Conservation (phyloP, 768 basidiomycete species). For the Suillus subalutaceus region DNA sequence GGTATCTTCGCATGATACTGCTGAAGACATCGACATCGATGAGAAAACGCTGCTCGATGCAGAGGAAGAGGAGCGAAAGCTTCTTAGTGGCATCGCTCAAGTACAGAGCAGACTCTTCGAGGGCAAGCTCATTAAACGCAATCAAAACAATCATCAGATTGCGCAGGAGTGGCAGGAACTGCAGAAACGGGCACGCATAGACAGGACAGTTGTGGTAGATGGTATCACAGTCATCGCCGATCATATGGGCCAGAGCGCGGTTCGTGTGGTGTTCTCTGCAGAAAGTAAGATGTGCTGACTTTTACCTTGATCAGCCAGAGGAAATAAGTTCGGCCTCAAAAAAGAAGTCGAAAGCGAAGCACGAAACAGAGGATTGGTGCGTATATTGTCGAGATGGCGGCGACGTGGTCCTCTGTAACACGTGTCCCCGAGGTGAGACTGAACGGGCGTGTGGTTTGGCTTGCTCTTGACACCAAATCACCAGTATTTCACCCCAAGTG, state of each 20-base stretch:
- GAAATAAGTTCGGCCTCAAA: constrained; percentile 20
- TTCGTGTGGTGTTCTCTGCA: constrained; percentile 20
- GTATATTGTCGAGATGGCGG: constrained; percentile 63
- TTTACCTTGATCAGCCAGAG: constrained; percentile 18
- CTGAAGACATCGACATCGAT: constrained; percentile 13
- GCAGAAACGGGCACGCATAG: constrained; percentile 45
- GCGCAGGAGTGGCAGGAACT: constrained; percentile 47
- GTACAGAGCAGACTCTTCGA: constrained; percentile 64
- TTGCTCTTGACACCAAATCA: not conserved
- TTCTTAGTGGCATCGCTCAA: constrained; percentile 59
- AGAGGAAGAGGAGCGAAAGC: constrained; percentile 53
- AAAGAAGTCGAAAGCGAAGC: constrained; percentile 39
- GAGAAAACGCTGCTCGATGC: constrained; percentile 41
- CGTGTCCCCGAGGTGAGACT: constrained; percentile 57
- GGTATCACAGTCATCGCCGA: constrained; percentile 38
- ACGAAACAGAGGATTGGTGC: constrained; percentile 62
- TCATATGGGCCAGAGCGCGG: constrained; percentile 29
- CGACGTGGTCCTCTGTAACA: constrained; percentile 47
- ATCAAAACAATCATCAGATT: constrained; percentile 43
- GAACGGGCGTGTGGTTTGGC: constrained; percentile 2
- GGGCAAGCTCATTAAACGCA: constrained; percentile 43
- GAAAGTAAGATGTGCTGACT: not conserved
- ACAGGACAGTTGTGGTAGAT: constrained; percentile 43
- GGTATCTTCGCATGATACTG: constrained; percentile 21
- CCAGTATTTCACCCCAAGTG: constrained; percentile 59